Evolutionary conservation across 352 stramenopile genomes (phyloP).

Genomic region (Phytophthora palmivora): DNA sequence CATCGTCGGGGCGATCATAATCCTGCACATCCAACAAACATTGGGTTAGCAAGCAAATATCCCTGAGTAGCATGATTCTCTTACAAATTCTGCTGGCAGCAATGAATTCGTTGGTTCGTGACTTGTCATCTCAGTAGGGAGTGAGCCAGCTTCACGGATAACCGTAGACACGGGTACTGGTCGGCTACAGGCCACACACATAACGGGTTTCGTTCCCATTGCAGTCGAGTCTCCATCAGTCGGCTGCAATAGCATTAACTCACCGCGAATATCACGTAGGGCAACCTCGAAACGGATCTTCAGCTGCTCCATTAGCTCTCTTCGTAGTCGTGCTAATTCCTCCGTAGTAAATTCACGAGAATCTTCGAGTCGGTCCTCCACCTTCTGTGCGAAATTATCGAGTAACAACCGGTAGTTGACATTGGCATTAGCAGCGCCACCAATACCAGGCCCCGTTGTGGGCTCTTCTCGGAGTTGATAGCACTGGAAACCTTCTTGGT

Average conservation of each 20-base stretch:
- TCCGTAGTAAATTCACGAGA: conserved; percentile 66
- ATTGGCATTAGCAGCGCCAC: conserved; percentile 48
- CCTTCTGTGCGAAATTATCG: conserved; percentile 78
- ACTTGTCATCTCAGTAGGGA: conserved; percentile 43
- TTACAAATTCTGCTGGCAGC: conserved; percentile 34
- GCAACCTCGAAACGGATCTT: conserved; percentile 60
- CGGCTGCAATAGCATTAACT: conserved; percentile 64
- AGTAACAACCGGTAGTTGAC: conserved; percentile 75
- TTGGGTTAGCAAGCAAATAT: conserved; percentile 2
- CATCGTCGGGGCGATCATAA: conserved; percentile 71
- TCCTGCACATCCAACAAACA: conserved; percentile 41
- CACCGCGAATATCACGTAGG: conserved; percentile 65
- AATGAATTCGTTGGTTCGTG: conserved; percentile 32
- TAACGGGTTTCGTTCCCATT: conserved; percentile 80
- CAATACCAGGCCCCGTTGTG: conserved; percentile 29
- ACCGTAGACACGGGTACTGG: conserved; percentile 68
- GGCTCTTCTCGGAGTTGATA: conserved; percentile 54
- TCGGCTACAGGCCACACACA: conserved; percentile 85
- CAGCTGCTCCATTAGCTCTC: conserved; percentile 74
- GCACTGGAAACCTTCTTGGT: conserved; percentile 80
- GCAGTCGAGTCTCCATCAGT: conserved; percentile 73
- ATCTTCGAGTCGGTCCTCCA: conserved; percentile 74
- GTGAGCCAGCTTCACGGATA: conserved; percentile 60
- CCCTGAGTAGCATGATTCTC: conserved; percentile 3
- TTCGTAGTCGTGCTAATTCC: conserved; percentile 64